phyloP scores from a whole-genome alignment of 305 asterid genomes.

The Fraxinus velutina region DNA sequence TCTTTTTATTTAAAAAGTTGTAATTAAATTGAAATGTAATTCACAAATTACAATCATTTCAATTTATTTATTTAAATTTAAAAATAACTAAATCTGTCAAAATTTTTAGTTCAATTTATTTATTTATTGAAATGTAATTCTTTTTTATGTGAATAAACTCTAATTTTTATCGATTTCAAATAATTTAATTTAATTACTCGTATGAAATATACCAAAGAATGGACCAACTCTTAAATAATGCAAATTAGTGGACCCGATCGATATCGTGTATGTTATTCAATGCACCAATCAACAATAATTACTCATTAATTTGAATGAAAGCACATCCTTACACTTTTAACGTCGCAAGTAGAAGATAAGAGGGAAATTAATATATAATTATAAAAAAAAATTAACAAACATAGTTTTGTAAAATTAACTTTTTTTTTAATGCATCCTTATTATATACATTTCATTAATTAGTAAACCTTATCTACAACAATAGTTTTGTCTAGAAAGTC shows the following conservation, averaged over 20 bases:
- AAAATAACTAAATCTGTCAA: neutral
- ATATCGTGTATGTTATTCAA: slow-evolving; percentile 29
- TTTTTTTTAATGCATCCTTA: neutral
- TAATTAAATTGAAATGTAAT: neutral
- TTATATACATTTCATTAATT: neutral
- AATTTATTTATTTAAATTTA: too few species aligned
- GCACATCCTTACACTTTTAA: neutral
- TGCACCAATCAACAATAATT: slow-evolving; percentile 26
- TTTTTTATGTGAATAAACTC: neutral
- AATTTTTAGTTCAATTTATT: too few species aligned
- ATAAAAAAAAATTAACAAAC: neutral
- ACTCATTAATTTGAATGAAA: neutral
- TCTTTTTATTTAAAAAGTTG: neutral
- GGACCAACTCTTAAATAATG: slow-evolving; percentile 31
- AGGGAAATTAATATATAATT: neutral
- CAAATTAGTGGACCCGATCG: slow-evolving; percentile 29
- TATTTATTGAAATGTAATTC: too few species aligned
- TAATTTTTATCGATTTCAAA: neutral
- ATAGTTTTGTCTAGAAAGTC: neutral
- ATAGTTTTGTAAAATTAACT: too few species aligned
- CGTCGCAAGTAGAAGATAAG: neutral
- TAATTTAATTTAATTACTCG: neutral
- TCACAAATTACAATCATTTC: neutral
- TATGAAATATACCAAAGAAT: slow-evolving; percentile 4
- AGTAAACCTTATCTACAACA: neutral